These are phyloP conservation scores for Trichoderma asperellum DNA, from an alignment of 2,329 filamentous ascomycete genomes.

Conservation along the genomic window DNA sequence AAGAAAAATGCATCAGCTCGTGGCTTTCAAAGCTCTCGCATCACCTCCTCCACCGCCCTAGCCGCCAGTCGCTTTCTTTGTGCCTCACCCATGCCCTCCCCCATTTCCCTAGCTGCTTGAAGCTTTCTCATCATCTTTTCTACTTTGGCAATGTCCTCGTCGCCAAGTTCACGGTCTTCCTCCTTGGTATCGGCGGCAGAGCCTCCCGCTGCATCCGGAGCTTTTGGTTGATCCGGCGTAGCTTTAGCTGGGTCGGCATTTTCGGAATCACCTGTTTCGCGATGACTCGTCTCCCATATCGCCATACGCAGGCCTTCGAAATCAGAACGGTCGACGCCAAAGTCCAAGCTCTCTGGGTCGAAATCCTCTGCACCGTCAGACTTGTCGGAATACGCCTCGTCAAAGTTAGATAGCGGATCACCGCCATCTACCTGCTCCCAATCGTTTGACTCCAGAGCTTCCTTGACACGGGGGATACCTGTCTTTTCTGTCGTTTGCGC, in stretches of 20 bases:
- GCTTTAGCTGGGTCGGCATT: conserved; percentile 30
- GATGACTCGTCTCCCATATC: conserved; percentile 49
- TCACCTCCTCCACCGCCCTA: conserved; percentile 65
- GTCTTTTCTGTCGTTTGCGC: conserved; percentile 52
- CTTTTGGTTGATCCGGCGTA: conserved; percentile 16
- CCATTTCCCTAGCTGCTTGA: conserved; percentile 63
- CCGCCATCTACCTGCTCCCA: conserved; percentile 52
- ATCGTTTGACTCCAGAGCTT: conserved; percentile 68
- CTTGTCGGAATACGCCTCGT: conserved; percentile 36
- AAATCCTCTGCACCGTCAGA: conserved; percentile 42
- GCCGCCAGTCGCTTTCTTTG: conserved; percentile 65
- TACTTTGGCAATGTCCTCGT: conserved; percentile 61
- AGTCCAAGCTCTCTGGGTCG: conserved; percentile 54
- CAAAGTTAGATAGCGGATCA: conserved; percentile 38
- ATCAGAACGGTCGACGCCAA: conserved; percentile 57
- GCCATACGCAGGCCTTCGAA: conserved; percentile 57
- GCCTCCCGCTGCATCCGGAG: conserved; percentile 22
- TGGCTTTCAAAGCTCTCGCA: conserved; percentile 56
- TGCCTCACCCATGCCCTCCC: conserved; percentile 61
- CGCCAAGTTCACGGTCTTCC: conserved; percentile 42
- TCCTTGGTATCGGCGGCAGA: neutral
- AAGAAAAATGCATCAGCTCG: neutral
- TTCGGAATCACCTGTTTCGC: conserved; percentile 35
- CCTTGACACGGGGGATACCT: conserved; percentile 61
- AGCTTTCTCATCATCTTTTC: conserved; percentile 68